A percentile compares a stretch with the other conserved stretches of the same genome.
Conservation (phyloP, 441 rosid genomes). For the Manihot esculenta region DNA sequence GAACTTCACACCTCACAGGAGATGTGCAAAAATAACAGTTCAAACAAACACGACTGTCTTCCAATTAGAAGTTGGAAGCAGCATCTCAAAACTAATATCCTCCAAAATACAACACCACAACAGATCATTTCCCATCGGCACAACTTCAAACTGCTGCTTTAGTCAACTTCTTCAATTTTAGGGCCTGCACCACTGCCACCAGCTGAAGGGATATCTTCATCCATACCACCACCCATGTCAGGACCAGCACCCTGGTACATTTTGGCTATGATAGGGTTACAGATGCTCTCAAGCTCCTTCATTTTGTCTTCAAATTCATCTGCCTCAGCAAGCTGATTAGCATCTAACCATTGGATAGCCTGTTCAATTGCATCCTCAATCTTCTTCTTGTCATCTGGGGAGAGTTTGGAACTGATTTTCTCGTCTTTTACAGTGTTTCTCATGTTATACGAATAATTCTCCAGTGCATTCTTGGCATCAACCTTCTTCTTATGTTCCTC, state of each 20-base stretch:
- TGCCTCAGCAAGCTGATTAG: constrained; percentile 67
- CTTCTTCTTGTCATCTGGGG: constrained; percentile 59
- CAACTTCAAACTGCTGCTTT: constrained; percentile 1
- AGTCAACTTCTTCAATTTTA: constrained; percentile 78
- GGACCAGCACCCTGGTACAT: constrained; percentile 62
- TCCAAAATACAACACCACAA: too few species aligned
- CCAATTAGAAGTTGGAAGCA: too few species aligned
- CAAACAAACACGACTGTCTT: too few species aligned
- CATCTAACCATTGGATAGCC: constrained; percentile 68
- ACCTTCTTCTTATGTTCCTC: constrained; percentile 75
- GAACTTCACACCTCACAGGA: too few species aligned
- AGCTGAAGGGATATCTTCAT: constrained; percentile 28
- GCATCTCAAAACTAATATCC: too few species aligned
- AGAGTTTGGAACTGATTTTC: constrained; percentile 56
- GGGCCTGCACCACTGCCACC: constrained; percentile 48
- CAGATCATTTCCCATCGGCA: too few species aligned
- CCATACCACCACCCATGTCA: constrained; percentile 47
- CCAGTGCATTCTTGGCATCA: constrained; percentile 68
- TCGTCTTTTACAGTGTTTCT: constrained; percentile 72
- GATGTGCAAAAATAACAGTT: too few species aligned
- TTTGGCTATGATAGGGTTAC: constrained; percentile 74
- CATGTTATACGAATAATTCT: constrained; percentile 75
- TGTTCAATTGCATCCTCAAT: constrained; percentile 56
- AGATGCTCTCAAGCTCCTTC: constrained; percentile 71
- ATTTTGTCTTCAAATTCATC: constrained; percentile 76